Base-by-base conservation (phyloP, 176 grass and related monocot genomes). In the Musa schizocarpa region DNA sequence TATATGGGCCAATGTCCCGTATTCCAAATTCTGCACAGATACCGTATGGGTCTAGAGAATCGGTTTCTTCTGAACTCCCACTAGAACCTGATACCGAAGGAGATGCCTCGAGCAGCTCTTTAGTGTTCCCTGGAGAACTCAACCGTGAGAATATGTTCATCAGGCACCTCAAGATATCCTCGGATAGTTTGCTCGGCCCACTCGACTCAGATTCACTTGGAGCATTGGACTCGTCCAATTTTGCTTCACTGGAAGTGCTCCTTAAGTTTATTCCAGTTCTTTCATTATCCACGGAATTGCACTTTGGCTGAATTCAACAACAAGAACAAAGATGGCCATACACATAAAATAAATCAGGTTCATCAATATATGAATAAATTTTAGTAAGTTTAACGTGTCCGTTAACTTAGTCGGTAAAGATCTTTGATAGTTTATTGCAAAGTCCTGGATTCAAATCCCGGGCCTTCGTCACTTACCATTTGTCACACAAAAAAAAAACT, bases 111-210 rank as follows among this genome's bases (percentile, higher is more conserved):
- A 53, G 83, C 85, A 82, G 82, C 17, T 93, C 90, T 22, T 85
- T 85, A 0, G 51, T 80, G 52, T 71, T 82, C 52, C 64, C 63
- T 25, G 68, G 49, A 9, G 74, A 23, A 43, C 86, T 83, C 82
- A 81, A 86, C 69, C 70, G 85, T 19, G 86, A 87, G 85, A 92
- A 99, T 79, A 95, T 95, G 71, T 79, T 69, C 65, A 92, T 76
- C 25, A 99, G 87, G 70, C 91, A 99, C 72, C 63, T 89, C 71
- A 94, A 81, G 53, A 92, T 84, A 24, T 99, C 95, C 77, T 94
- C 95, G 1, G 95, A 99, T 82, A 99, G 65, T 11, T 80, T 92
- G 86, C 94, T 99, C 59, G 86, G 74, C 27, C 72, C 78, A 71
- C 80, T 92, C 27, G 76, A 82, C 14, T 53, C 81, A 50, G 9